phyloP scores from a whole-genome alignment of 345 rosid species.

The Salix exigua region DNA sequence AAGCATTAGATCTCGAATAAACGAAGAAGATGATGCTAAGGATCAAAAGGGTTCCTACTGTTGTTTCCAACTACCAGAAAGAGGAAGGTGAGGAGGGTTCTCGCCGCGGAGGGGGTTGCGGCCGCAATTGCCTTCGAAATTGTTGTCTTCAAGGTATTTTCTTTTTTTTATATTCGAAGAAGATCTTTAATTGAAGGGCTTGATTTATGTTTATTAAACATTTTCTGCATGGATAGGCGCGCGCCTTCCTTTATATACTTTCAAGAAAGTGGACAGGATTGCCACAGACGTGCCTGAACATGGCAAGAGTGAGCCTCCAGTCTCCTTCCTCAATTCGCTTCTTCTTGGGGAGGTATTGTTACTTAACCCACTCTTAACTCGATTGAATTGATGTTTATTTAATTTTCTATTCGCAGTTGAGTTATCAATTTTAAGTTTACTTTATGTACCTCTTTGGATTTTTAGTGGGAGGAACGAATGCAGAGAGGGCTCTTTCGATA shows the following conservation, averaged over 20 bases:
- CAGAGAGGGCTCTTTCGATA: slow-evolving; percentile 92
- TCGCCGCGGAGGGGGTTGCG: slow-evolving; percentile 61
- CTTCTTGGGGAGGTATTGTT: slow-evolving; percentile 74
- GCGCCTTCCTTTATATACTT: slow-evolving; percentile 69
- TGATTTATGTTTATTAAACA: neutral
- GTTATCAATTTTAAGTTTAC: neutral
- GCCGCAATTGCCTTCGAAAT: slow-evolving; percentile 65
- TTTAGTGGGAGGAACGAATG: slow-evolving; percentile 92
- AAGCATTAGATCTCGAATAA: neutral
- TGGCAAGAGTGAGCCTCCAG: slow-evolving; percentile 41
- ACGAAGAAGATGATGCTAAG: slow-evolving; percentile 50
- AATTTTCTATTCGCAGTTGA: neutral
- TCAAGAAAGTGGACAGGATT: slow-evolving; percentile 42
- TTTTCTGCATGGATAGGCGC: slow-evolving; percentile 39
- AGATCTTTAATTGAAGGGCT: neutral
- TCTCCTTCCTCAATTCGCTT: slow-evolving; percentile 66
- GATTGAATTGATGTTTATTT: neutral
- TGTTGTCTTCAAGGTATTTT: slow-evolving; percentile 70
- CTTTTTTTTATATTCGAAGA: neutral
- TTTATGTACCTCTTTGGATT: neutral
- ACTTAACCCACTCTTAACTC: neutral
- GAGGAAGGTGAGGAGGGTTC: slow-evolving; percentile 60
- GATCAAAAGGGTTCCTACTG: slow-evolving; percentile 86
- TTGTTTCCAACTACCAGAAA: slow-evolving; percentile 76
- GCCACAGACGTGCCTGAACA: slow-evolving; percentile 15